Percentiles rank a stretch among this genome's conserved stretches.
phyloP scores from a whole-genome alignment of 805 yeast genomes.

The Cyberlindnera suaveolens region DNA sequence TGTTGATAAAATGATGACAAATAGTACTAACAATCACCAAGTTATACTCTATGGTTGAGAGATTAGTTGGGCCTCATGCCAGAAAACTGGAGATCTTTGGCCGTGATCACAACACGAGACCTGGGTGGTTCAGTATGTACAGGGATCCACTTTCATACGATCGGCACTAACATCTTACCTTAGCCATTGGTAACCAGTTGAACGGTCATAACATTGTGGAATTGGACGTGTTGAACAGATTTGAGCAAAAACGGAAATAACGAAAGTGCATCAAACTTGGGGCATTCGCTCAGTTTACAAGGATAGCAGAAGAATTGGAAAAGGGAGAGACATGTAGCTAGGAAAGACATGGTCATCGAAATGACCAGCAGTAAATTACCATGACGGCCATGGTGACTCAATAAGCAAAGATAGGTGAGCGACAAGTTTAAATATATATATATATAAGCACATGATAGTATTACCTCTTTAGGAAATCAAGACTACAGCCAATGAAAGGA shows the following conservation, averaged over 20 bases:
- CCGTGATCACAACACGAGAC: constrained; percentile 74
- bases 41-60: constrained; percentile 75
- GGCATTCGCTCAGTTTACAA: too few species aligned
- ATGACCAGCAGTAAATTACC: too few species aligned
- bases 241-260: constrained; percentile 10
- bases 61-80: constrained; percentile 71
- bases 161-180: constrained; percentile 2
- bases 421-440: too few species aligned
- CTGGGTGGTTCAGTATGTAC: constrained; percentile 74
- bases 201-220: constrained; percentile 54
- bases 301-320: too few species aligned
- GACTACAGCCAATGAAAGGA: constrained; percentile 16
- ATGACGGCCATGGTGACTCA: too few species aligned
- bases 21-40: constrained; percentile 21
- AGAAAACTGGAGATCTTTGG: constrained; percentile 88
- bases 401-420: too few species aligned
- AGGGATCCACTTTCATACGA: background rate
- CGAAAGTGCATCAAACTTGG: too few species aligned
- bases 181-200: constrained; percentile 70
- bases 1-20: background rate
- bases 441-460: background rate
- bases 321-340: too few species aligned
- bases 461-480: constrained; percentile 17
- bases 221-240: constrained; percentile 43
- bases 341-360: too few species aligned